Evolutionary conservation across 306 rosid species (phyloP).

Genomic region (Quercus dentata): DNA sequence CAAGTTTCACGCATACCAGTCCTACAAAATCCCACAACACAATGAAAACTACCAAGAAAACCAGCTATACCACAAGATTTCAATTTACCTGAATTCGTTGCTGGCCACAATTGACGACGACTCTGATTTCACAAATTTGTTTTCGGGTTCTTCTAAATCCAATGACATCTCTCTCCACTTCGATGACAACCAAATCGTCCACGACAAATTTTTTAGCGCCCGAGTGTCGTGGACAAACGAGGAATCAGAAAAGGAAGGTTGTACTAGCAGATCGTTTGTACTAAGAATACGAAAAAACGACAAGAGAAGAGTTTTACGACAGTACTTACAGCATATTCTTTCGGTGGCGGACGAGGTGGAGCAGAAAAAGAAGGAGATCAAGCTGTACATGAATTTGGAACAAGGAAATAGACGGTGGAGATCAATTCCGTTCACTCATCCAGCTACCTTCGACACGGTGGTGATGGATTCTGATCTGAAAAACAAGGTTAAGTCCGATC

Average conservation of each 20-base stretch:
- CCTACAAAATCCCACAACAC: conserved; percentile 66
- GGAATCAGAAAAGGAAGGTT: conserved; percentile 8
- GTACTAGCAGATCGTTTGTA: conserved; percentile 28
- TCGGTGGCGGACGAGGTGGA: conserved; percentile 66
- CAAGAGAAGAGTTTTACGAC: conserved; percentile 72
- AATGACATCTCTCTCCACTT: conserved; percentile 68
- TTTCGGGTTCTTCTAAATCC: conserved; percentile 63
- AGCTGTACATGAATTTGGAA: conserved; percentile 43
- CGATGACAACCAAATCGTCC: conserved; percentile 46
- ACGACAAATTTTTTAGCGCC: conserved; percentile 75
- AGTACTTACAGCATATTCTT: conserved; percentile 81
- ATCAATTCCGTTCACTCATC: conserved; percentile 66
- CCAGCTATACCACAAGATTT: conserved; percentile 66
- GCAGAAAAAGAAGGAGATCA: conserved; percentile 50
- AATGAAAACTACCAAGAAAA: conserved; percentile 57
- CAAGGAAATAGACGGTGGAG: conserved; percentile 49
- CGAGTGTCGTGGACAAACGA: conserved; percentile 56
- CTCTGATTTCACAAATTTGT: conserved; percentile 71
- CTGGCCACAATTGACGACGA: conserved; percentile 78
- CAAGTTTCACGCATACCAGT: conserved; percentile 55
- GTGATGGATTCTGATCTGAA: conserved; percentile 72
- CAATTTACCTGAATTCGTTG: conserved; percentile 59
- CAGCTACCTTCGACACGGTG: conserved; percentile 79
- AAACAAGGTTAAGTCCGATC: conserved; percentile 66
- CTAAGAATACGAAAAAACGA: conserved; percentile 63